Evolutionary conservation across 257 asterid genomes (phyloP), one percentile per base, ranked within the genome.

Genomic region (Orobanche coerulescens): DNA sequence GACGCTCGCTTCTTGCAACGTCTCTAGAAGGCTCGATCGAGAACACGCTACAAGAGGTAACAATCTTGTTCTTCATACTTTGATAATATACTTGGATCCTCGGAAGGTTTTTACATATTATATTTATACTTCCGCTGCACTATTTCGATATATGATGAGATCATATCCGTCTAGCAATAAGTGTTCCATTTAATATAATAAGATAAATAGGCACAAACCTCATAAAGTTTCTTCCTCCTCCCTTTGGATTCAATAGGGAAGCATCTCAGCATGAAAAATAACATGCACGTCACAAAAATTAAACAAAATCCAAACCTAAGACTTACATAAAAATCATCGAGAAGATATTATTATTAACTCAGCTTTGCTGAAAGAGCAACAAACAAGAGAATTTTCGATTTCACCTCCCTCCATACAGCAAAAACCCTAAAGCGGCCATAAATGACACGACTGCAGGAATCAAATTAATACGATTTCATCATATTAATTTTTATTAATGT

Each of bases 161-260:
- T n/a, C n/a, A n/a, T n/a, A 61, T 19, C 44, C 14, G 37, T 52
- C 52, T 58, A 44, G 33, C 24, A 1, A 51, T 54, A 36, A 34
- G 26, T 10, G 39, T 15, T 62, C 28, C 39, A 60, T 31, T 43
- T 46, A 25, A 58, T 31, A 33, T 53, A n/a, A n/a, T n/a, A 58
- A 30, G 65, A 67, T 68, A 48, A 55, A 36, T 24, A 31, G 61
- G 37, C 18, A 66, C 80, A 73, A 58, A 87, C 97, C 97, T 90
- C 97, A 4, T 83, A 86, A 70, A 90, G 95, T 69, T 90, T 87
- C 86, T 90, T 90, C 75, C 96, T 79, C 80, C 95, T 81, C 74
- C 97, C 96, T 83, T 84, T 90, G 59, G 97, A 87, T 82, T 90
- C 97, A 58, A 90, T 87, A 16, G 97, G 96, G 65, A 87, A 90